Base-by-base conservation (phyloP, 179 eudicot species). In the Beta corolliflora region DNA sequence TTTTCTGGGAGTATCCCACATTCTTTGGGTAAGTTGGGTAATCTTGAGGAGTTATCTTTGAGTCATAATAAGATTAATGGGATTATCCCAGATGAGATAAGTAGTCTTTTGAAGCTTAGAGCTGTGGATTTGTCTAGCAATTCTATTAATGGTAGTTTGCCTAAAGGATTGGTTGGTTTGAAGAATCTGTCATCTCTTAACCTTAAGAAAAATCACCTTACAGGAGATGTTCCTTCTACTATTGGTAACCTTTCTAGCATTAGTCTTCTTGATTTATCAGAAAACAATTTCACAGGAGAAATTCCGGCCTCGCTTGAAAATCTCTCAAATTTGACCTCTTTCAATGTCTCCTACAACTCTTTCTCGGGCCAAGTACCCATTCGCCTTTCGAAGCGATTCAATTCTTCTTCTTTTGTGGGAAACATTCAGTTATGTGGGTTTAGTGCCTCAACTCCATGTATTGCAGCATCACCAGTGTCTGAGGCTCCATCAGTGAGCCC, bases 341-440 rank as follows among this genome's bases (percentile, higher is more conserved):
- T 93, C 76, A 91, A 95, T 86, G 93, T 92, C n/a, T 92, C 98
- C 1, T 84, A 92, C 84, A 95, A 95, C 81, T 87, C 89, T 31
- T 85, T 95, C 13, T 90, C 94, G 4, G 98, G 98, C 14, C 86
- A 86, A 78, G 93, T 95, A 56, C 97, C 98, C 5, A 46, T 54
- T 45, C 79, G 55, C 23, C 92, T 93, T 23, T 84, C 91, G 4
- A 81, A 83, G 67, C 86, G 81, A 69, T 95, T 93, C 86, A 83
- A 89, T 59, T 75, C 91, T 4, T 89, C 93, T 10, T 87, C 94
- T 1, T 95, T 95, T 75, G 84, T 85, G 69, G 97, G 97, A 5
- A 95, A 95, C 75, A 86, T 85, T 75, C 80, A 89, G 82, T 86
- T 95, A 29, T 95, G 98, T 74, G 98, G 98, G 15, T 93, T 87